These are phyloP conservation scores for Orbilia oligospora DNA, from an alignment of 2,329 filamentous ascomycete genomes.

Conservation along the genomic window DNA sequence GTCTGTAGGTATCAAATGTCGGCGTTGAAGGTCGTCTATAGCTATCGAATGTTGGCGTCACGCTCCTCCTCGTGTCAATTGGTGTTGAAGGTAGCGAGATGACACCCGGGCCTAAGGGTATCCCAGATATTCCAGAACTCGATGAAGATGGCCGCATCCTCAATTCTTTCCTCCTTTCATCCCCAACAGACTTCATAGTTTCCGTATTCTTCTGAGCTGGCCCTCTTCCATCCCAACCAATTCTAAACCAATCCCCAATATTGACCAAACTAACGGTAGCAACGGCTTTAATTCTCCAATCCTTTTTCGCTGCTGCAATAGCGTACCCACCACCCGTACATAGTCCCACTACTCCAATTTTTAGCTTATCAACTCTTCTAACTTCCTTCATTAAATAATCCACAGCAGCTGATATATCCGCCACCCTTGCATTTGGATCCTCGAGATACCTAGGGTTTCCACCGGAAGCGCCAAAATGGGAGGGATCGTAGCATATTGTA, in stretches of 20 bases:
- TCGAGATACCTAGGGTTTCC: slow-evolving; percentile 9
- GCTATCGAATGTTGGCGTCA: slow-evolving; percentile 11
- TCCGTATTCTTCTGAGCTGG: neutral
- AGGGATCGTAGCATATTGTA: slow-evolving; percentile 20
- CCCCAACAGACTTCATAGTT: slow-evolving; percentile 5
- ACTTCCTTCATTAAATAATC: slow-evolving; percentile 23
- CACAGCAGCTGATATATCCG: slow-evolving; percentile 5
- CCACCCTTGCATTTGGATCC: slow-evolving; percentile 9
- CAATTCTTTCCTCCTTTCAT: slow-evolving; percentile 3
- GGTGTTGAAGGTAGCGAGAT: slow-evolving; percentile 20
- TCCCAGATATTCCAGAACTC: neutral
- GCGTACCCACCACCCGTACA: slow-evolving; percentile 67
- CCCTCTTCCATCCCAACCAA: slow-evolving; percentile 57
- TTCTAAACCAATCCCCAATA: slow-evolving; percentile 65
- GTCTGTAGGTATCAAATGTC: neutral
- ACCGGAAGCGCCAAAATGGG: slow-evolving; percentile 15
- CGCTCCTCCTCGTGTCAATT: slow-evolving; percentile 20
- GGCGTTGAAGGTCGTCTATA: neutral
- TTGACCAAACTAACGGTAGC: slow-evolving; percentile 65
- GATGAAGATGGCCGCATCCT: slow-evolving; percentile 7
- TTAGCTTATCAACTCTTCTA: slow-evolving; percentile 42
- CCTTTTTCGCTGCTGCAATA: slow-evolving; percentile 66
- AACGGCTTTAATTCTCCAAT: slow-evolving; percentile 67
- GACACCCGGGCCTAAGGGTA: neutral
- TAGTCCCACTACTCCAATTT: slow-evolving; percentile 68